phyloP scores from a whole-genome alignment of 352 stramenopile species.

The Phytophthora pisi region DNA sequence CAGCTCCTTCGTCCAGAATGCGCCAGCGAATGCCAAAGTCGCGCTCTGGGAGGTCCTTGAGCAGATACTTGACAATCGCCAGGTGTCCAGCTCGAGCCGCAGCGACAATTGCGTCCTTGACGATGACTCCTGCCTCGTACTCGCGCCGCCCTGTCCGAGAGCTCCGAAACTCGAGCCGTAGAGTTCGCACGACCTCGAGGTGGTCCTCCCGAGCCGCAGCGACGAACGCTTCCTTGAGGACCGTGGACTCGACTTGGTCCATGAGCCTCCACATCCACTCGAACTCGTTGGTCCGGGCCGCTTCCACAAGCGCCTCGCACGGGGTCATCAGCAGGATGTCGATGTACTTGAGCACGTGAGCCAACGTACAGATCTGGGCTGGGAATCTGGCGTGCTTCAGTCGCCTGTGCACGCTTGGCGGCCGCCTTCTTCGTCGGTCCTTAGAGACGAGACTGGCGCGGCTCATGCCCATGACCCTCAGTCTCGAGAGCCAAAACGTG shows the following conservation, averaged over 20 bases:
- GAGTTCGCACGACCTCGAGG: neutral
- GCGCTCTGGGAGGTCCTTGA: neutral
- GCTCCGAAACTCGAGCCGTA: neutral
- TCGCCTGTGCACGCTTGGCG: no score
- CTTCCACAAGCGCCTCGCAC: neutral
- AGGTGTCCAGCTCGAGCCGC: neutral
- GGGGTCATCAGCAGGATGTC: no score
- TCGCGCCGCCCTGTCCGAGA: neutral
- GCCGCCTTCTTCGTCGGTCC: no score
- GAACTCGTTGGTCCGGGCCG: neutral
- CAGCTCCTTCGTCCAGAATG: neutral
- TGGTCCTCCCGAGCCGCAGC: neutral
- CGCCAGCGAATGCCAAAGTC: neutral
- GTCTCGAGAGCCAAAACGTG: neutral
- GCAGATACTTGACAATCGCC: neutral
- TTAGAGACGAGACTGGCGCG: no score
- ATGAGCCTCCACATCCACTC: neutral
- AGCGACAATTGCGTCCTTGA: neutral
- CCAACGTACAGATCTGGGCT: no score
- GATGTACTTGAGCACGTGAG: no score
- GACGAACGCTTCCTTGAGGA: neutral
- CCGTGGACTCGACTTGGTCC: neutral
- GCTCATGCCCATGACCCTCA: neutral
- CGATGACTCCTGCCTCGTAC: neutral
- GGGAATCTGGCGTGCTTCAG: no score